Percentiles rank a stretch among this genome's conserved stretches.
Evolutionary conservation across 129 eudicot genomes (phyloP).

Genomic region (Glebionis coronaria): DNA sequence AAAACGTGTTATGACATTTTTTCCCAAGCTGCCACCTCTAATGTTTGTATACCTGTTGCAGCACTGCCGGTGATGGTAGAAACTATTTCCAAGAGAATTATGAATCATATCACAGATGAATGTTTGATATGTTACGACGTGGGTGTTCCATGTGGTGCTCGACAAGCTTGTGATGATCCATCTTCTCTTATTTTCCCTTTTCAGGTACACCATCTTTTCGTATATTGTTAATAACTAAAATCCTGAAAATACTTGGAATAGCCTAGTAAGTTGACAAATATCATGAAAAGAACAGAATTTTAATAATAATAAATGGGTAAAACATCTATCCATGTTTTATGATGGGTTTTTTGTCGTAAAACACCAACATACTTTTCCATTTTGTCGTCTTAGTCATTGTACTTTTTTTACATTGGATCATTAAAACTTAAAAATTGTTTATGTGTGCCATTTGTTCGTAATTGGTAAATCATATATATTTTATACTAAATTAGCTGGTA

Average conservation of each 20-base stretch:
- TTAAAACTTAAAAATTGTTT: no score
- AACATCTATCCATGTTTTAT: no score
- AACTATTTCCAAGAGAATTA: slow-evolving; percentile 71
- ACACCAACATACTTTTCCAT: no score
- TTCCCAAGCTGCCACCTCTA: neutral
- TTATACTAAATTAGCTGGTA: no score
- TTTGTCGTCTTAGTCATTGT: no score
- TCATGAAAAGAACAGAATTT: no score
- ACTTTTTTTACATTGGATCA: no score
- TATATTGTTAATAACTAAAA: neutral
- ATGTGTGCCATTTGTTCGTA: no score
- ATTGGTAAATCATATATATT: no score
- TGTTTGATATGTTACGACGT: slow-evolving; percentile 89
- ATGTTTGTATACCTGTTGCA: slow-evolving; percentile 37
- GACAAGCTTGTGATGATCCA: slow-evolving; percentile 82
- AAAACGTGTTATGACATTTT: no score
- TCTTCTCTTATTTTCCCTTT: slow-evolving; percentile 94
- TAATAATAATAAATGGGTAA: no score
- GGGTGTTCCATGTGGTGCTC: slow-evolving; percentile 89
- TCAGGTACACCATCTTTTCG: slow-evolving; percentile 48
- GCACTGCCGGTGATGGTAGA: slow-evolving; percentile 83
- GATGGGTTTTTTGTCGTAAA: no score
- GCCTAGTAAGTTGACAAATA: neutral
- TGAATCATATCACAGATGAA: slow-evolving; percentile 79
- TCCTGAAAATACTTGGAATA: neutral